phyloP scores from a whole-genome alignment of 805 yeast species.

The Yarrowia yakushimensis region DNA sequence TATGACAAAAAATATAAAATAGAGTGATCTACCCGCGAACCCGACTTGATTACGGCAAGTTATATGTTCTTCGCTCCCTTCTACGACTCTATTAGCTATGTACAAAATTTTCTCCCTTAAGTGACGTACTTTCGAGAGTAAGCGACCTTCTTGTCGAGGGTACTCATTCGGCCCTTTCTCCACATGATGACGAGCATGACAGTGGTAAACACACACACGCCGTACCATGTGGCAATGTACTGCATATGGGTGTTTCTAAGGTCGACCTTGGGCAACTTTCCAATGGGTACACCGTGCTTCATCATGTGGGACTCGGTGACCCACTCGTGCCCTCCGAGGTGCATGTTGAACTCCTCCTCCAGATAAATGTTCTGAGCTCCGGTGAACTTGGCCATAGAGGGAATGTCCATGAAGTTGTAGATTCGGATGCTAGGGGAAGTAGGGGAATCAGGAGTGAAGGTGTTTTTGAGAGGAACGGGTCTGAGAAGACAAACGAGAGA shows the following conservation, averaged over 20 bases:
- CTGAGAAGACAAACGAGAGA: constrained; percentile 72
- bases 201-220: constrained; percentile 69
- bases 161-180: constrained; percentile 39
- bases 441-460: constrained; percentile 69
- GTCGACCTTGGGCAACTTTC: constrained; percentile 74
- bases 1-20: no score
- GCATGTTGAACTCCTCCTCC: constrained; percentile 42
- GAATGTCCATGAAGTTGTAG: constrained; percentile 77
- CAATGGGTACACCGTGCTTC: constrained; percentile 86
- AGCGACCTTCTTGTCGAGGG: constrained; percentile 20
- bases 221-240: constrained; percentile 93
- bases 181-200: constrained; percentile 58
- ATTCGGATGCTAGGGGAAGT: constrained; percentile 51
- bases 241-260: constrained; percentile 87
- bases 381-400: constrained; percentile 69
- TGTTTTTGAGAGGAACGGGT: constrained; percentile 58
- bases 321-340: constrained; percentile 40
- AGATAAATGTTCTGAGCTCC: constrained; percentile 70
- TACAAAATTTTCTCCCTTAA: not conserved
- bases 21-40: no score
- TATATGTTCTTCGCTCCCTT: no score
- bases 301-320: constrained; percentile 51
- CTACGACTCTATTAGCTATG: constrained; percentile 15
- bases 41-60: no score
- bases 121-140: constrained; percentile 24